Conservation (phyloP, 345 rosid species). For the Salix exigua region DNA sequence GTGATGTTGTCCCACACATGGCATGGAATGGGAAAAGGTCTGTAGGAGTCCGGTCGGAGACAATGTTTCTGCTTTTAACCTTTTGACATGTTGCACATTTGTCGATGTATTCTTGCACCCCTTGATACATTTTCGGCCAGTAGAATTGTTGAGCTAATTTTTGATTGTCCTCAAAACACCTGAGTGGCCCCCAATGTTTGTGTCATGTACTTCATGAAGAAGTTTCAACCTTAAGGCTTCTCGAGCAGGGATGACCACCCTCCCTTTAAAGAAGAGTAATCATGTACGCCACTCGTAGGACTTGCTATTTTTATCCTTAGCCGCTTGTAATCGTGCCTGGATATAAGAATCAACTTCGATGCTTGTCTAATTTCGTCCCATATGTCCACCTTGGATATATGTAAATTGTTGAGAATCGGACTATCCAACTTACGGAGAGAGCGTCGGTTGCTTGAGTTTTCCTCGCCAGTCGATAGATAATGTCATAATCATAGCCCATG, state of each 20-base stretch:
- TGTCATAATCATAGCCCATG: background rate
- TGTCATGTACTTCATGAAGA: rapidly evolving
- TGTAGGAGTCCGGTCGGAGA: no score
- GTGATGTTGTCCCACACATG: no score
- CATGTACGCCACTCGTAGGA: rapidly evolving
- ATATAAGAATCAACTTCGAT: no score
- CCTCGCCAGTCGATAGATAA: rapidly evolving
- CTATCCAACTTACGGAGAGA: rapidly evolving
- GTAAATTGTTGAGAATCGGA: rapidly evolving
- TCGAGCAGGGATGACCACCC: background rate
- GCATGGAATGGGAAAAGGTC: no score
- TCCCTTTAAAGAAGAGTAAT: background rate
- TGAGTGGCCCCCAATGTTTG: background rate
- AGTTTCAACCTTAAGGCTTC: rapidly evolving
- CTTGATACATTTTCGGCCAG: background rate
- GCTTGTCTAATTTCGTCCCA: rapidly evolving
- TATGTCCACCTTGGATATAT: rapidly evolving
- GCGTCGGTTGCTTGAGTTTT: rapidly evolving
- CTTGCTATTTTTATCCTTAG: no score
- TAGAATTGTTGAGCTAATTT: no score
- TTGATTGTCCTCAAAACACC: background rate
- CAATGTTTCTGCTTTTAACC: no score
- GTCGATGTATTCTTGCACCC: no score
- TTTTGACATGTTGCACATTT: no score
- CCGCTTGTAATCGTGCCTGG: no score